Evolutionary conservation across 2,329 filamentous ascomycete genomes (phyloP), one percentile per base, ranked within the genome.

Genomic region (Xylaria arbuscula): DNA sequence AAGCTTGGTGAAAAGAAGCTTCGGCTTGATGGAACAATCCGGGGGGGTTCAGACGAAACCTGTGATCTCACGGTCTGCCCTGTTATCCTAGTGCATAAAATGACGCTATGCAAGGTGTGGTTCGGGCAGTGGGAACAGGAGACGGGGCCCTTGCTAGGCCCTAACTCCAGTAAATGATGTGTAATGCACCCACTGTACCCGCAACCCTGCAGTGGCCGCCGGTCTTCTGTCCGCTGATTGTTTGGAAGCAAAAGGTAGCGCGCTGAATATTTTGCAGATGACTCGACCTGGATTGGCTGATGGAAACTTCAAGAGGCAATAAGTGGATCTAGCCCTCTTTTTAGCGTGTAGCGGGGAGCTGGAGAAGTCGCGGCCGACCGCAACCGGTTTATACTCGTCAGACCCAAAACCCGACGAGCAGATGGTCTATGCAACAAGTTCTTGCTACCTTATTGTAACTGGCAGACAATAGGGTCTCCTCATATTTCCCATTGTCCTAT

Each of bases 381-480:
- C 48, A 66, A 70, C 70, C 71, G 72, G 72, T 68, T 74, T 75
- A 70, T 75, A 55, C 69, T 74, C 69, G 50, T 42, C 19, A 17
- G 48, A 47, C 36, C 64, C 45, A 47, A 42, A 32, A 61, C 47
- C 13, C 32, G 48, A 56, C 42, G 57, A 66, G 57, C 56, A 17
- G 56, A 55, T 67, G 59, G 60, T 62, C 64, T 34, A 53, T 60
- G 57, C 45, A 48, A 45, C 19, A 48, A 47, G 8, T 10, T 9
- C 8, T 45, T 45, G 15, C 38, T 42, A 17, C 17, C 9, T 40
- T 17, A 42, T 17, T 15, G 17, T 22, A 19, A 1, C 45, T 28
- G 28, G 28, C 5, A 28, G 28, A 28, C 28, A 28, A 28, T 28
- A 28, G 5, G 28, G 28, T 5, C 28, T 28, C 28, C 28, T 48